phyloP scores from a whole-genome alignment of 257 asterid genomes.

The Gentiana dahurica region DNA sequence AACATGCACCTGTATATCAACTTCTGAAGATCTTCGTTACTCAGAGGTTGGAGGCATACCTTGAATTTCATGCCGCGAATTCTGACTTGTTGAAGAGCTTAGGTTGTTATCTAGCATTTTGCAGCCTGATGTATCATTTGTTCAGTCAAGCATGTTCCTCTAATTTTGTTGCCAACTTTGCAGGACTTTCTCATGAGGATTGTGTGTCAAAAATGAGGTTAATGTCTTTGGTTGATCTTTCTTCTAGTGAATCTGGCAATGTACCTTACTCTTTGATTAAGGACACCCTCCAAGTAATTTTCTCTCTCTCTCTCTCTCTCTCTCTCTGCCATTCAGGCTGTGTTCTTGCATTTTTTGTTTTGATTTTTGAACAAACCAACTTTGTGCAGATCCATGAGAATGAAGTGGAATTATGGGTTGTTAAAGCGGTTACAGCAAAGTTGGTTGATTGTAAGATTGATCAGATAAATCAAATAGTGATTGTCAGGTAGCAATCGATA shows the following conservation, averaged over 20 bases:
- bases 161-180: slow-evolving; percentile 10
- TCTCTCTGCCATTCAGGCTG: neutral
- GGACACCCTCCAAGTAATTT: slow-evolving; percentile 60
- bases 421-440: slow-evolving; percentile 82
- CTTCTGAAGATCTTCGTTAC: slow-evolving; percentile 76
- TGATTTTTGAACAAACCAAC: neutral
- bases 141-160: slow-evolving; percentile 4
- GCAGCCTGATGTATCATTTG: neutral
- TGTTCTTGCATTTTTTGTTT: no score
- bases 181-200: slow-evolving; percentile 90
- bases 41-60: slow-evolving; percentile 70
- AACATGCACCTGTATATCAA: slow-evolving; percentile 50
- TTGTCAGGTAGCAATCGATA: slow-evolving; percentile 47
- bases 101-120: slow-evolving; percentile 28
- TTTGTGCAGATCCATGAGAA: slow-evolving; percentile 53
- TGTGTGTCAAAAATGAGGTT: slow-evolving; percentile 81
- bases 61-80: slow-evolving; percentile 62
- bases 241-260: slow-evolving; percentile 57
- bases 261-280: slow-evolving; percentile 61
- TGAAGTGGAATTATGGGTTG: slow-evolving; percentile 87
- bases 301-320: neutral
- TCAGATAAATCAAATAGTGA: slow-evolving; percentile 72
- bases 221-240: slow-evolving; percentile 73
- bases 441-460: slow-evolving; percentile 83
- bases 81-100: slow-evolving; percentile 40